A percentile compares a stretch with the other conserved stretches of the same genome.
These are phyloP conservation scores for Globisporangium lucens DNA, from an alignment of 352 stramenopile species.

Conservation along the genomic window DNA sequence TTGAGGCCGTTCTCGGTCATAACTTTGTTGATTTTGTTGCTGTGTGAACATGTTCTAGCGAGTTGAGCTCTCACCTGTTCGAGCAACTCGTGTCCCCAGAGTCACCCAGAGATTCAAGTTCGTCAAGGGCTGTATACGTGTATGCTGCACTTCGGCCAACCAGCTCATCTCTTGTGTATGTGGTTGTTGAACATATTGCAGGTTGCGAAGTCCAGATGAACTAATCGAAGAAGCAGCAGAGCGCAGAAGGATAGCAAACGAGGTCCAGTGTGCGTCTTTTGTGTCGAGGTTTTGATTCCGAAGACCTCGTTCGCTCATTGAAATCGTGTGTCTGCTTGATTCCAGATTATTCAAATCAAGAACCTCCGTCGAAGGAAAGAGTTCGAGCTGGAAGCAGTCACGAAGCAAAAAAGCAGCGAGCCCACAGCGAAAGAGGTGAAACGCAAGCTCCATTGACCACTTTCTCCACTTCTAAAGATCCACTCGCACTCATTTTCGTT, in stretches of 20 bases:
- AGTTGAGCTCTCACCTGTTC: constrained; percentile 7
- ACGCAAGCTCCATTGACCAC: not conserved
- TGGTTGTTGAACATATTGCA: constrained; percentile 1
- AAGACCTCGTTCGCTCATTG: not conserved
- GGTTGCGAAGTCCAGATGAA: constrained; percentile 25
- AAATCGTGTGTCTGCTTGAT: not conserved
- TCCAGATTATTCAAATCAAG: constrained; percentile 11
- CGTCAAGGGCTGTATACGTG: constrained; percentile 1
- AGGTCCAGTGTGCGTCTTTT: constrained; percentile 19
- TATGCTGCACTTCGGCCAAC: not conserved
- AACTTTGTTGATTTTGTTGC: not conserved
- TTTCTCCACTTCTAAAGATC: not conserved
- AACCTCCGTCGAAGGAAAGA: constrained; percentile 5
- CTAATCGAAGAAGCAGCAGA: constrained; percentile 30
- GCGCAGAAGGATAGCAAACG: constrained; percentile 20
- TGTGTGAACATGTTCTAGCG: not conserved
- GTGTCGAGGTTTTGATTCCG: not conserved
- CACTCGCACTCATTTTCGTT: not conserved
- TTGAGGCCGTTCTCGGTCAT: not conserved
- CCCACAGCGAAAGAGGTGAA: not conserved
- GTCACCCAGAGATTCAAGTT: constrained; percentile 13
- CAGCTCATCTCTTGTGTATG: not conserved
- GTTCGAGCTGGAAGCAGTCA: constrained; percentile 1
- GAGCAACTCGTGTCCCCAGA: not conserved
- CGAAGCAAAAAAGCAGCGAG: not conserved